A percentile compares a stretch with the other conserved stretches of the same genome.
These are phyloP conservation scores for Candida orba DNA, from an alignment of 805 yeast species.

Conservation along the genomic window DNA sequence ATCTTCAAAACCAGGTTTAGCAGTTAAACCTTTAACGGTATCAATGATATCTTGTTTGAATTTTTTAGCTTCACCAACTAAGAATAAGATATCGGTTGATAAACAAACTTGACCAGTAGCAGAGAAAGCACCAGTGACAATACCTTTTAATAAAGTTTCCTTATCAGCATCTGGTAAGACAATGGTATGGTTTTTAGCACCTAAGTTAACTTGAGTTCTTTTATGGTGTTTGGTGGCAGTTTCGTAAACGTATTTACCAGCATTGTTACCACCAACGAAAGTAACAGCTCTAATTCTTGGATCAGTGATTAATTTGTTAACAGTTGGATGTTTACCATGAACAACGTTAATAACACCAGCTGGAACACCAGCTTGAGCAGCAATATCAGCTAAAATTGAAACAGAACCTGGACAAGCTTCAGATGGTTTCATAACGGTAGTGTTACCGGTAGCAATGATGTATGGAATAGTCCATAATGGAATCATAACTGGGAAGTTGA, in stretches of 20 bases:
- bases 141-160: constrained; percentile 52
- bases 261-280: constrained; percentile 74
- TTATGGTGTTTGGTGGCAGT: constrained; percentile 62
- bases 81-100: constrained; percentile 68
- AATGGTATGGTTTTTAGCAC: constrained; percentile 73
- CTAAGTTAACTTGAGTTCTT: constrained; percentile 71
- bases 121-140: constrained; percentile 73
- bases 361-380: constrained; percentile 68
- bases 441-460: constrained; percentile 65
- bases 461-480: constrained; percentile 52
- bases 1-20: constrained; percentile 60
- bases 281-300: constrained; percentile 72
- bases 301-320: constrained; percentile 61
- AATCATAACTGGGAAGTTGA: constrained; percentile 83
- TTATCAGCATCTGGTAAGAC: constrained; percentile 69
- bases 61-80: constrained; percentile 56
- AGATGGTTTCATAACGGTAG: constrained; percentile 60
- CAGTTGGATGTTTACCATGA: constrained; percentile 70
- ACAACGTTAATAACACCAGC: constrained; percentile 65
- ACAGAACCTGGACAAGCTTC: constrained; percentile 83
- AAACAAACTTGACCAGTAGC: constrained; percentile 84
- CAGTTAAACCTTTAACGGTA: constrained; percentile 49
- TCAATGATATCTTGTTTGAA: constrained; percentile 57
- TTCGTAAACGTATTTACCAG: constrained; percentile 66
- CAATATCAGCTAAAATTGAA: constrained; percentile 63